Evolutionary conservation across 768 basidiomycete genomes (phyloP).

Genomic region (Cytidiella melzeri): DNA sequence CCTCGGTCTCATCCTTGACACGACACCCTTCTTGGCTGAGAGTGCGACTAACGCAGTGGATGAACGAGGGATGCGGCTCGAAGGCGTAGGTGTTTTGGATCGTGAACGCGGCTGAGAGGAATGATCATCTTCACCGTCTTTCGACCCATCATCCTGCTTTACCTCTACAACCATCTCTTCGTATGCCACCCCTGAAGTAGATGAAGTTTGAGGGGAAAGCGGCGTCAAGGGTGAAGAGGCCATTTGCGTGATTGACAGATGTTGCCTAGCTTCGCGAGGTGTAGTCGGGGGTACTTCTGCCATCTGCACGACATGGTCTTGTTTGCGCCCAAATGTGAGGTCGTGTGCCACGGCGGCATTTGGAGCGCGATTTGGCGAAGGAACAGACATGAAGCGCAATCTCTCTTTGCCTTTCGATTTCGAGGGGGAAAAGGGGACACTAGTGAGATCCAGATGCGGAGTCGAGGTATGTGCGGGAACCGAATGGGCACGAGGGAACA

Average conservation of each 20-base stretch:
- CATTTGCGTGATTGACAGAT: background rate
- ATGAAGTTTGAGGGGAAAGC: background rate
- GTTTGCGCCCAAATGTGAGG: background rate
- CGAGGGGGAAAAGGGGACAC: background rate
- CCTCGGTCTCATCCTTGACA: conserved; percentile 2
- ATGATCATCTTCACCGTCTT: background rate
- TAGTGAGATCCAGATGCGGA: background rate
- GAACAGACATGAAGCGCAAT: background rate
- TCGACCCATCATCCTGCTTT: background rate
- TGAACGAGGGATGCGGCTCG: conserved; percentile 5
- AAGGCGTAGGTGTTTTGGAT: conserved; percentile 3
- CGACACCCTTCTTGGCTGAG: background rate
- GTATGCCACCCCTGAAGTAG: background rate
- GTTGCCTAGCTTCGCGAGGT: background rate
- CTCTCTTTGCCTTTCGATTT: background rate
- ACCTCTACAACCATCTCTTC: background rate
- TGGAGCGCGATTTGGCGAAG: background rate
- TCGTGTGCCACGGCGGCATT: background rate
- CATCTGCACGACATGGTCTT: background rate
- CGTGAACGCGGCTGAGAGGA: background rate
- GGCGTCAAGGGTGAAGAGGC: background rate
- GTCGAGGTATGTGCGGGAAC: background rate
- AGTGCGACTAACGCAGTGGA: background rate
- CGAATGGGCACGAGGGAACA: background rate
- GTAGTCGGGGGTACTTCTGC: background rate